These are phyloP conservation scores for Yamadazyma sp. DNA, from an alignment of 805 yeast species.

Conservation along the genomic window DNA sequence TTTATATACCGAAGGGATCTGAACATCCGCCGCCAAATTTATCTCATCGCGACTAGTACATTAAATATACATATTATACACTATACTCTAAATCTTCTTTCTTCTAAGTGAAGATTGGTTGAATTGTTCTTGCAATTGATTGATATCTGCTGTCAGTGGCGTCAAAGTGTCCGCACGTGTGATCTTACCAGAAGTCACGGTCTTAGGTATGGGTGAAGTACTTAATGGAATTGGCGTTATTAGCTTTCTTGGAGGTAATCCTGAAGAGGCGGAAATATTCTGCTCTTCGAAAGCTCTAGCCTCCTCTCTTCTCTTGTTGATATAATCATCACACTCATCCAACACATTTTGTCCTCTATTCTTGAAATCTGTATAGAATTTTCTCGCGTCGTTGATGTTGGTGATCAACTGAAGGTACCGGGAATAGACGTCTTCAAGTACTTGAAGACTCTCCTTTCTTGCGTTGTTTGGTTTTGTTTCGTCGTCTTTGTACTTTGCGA, in stretches of 20 bases:
- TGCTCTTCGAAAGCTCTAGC: constrained; percentile 49
- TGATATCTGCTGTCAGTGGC: constrained; percentile 13
- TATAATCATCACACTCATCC: constrained; percentile 51
- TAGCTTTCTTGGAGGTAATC: neutral
- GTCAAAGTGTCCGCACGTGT: constrained; percentile 7
- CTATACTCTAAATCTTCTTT: neutral
- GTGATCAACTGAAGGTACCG: constrained; percentile 55
- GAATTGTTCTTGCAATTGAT: constrained; percentile 14
- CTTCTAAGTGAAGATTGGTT: constrained; percentile 11
- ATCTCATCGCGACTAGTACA: constrained; percentile 9
- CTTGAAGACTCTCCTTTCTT: constrained; percentile 52
- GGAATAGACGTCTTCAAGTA: constrained; percentile 48
- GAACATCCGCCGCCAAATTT: constrained; percentile 6
- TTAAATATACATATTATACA: neutral
- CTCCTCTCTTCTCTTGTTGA: constrained; percentile 50
- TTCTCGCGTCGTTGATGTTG: constrained; percentile 65
- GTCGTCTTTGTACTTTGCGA: constrained; percentile 17
- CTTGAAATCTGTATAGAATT: constrained; percentile 66
- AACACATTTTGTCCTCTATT: constrained; percentile 45
- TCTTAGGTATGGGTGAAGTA: constrained; percentile 10
- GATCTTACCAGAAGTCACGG: neutral
- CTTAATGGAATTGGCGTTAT: constrained; percentile 3
- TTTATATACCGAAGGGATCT: constrained; percentile 20
- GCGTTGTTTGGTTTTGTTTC: constrained; percentile 25
- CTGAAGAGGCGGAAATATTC: neutral